These are phyloP conservation scores for Talaromyces sp. DNA, from an alignment of 2,329 filamentous ascomycete species.

Conservation along the genomic window DNA sequence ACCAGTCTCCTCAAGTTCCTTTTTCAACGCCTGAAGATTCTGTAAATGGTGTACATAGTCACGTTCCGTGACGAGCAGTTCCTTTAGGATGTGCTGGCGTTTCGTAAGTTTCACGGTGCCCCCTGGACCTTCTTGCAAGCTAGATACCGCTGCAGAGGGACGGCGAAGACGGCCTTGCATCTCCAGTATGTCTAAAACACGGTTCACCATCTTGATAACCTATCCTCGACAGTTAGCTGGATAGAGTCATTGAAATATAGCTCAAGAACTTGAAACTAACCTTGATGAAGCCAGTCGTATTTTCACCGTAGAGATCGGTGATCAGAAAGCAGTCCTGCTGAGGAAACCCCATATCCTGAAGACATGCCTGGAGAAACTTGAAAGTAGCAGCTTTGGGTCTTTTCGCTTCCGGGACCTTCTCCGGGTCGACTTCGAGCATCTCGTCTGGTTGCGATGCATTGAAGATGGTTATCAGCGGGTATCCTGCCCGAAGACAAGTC, in stretches of 20 bases:
- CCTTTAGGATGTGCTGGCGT: slow-evolving; percentile 84
- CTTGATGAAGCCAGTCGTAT: slow-evolving; percentile 97
- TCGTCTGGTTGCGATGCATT: slow-evolving; percentile 73
- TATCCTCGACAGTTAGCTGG: slow-evolving; percentile 28
- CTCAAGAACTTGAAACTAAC: slow-evolving; percentile 45
- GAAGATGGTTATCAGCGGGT: slow-evolving; percentile 82
- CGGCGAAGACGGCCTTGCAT: slow-evolving; percentile 70
- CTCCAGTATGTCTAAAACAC: slow-evolving; percentile 82
- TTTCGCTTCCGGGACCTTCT: slow-evolving; percentile 64
- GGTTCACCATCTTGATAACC: slow-evolving; percentile 89
- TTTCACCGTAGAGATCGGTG: slow-evolving; percentile 83
- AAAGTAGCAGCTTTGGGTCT: slow-evolving; percentile 83
- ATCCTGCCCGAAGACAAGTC: slow-evolving; percentile 78
- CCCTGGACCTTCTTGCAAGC: slow-evolving; percentile 43
- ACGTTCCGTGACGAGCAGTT: slow-evolving; percentile 89
- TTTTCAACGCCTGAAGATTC: slow-evolving; percentile 88
- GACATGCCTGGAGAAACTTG: slow-evolving; percentile 86
- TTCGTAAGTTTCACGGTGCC: slow-evolving; percentile 58
- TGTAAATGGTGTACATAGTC: slow-evolving; percentile 98
- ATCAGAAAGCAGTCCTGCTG: slow-evolving; percentile 86
- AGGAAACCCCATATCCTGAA: slow-evolving; percentile 74
- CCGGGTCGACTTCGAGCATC: slow-evolving; percentile 64
- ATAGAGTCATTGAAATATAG: background rate
- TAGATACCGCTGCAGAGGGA: slow-evolving; percentile 50
- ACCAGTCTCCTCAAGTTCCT: slow-evolving; percentile 79